Percentiles rank a stretch among this genome's conserved stretches.
Conservation (phyloP, 768 basidiomycete species). For the Xanthoconium purpureum region DNA sequence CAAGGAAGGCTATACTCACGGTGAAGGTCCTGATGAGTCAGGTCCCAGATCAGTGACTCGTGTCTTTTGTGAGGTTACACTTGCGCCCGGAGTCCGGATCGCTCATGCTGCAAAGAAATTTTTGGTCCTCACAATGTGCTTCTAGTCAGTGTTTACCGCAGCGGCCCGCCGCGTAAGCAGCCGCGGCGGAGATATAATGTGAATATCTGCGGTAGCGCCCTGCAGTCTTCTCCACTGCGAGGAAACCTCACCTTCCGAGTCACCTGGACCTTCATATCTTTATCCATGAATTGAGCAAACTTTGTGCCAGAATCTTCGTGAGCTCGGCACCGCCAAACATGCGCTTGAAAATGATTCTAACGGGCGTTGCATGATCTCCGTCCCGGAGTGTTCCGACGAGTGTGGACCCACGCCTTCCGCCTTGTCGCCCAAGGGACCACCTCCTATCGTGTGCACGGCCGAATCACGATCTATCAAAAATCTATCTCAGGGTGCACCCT, state of each 20-base stretch:
- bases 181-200: conserved; percentile 31
- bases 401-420: conserved; percentile 1
- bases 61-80: conserved; percentile 24
- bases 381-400: conserved; percentile 25
- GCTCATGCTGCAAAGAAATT: conserved; percentile 14
- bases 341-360: background rate
- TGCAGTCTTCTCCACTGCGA: background rate
- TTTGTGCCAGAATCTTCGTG: background rate
- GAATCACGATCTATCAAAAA: conserved; percentile 14
- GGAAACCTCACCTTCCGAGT: conserved; percentile 6
- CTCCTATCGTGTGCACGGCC: conserved; percentile 5
- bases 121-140: conserved; percentile 11
- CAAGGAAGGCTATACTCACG: conserved; percentile 33
- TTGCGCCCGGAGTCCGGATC: conserved; percentile 11
- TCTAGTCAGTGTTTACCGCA: conserved; percentile 7
- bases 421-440: conserved; percentile 11
- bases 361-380: conserved; percentile 15
- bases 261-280: conserved; percentile 6
- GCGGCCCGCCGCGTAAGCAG: conserved; percentile 11
- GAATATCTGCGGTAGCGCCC: conserved; percentile 5
- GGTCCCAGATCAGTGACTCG: conserved; percentile 15
- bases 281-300: conserved; percentile 9
- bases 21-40: conserved; percentile 13
- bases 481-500: conserved; percentile 33
- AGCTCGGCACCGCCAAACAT: conserved; percentile 24